Conservation (phyloP, 2,329 filamentous ascomycete species). For the Ascochyta clinopodiicola region DNA sequence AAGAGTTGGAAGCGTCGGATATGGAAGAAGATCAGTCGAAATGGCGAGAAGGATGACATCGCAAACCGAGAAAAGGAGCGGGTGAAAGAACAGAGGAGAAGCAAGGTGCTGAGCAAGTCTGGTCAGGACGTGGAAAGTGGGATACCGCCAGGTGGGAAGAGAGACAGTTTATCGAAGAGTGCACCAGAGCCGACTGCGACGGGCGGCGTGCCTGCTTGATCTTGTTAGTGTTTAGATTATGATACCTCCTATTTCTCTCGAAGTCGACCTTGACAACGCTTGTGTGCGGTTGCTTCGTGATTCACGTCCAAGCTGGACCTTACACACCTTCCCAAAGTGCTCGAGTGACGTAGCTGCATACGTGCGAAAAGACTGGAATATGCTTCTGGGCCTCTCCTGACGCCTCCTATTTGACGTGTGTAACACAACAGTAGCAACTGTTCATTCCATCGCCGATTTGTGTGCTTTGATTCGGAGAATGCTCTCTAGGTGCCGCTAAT, state of each 20-base stretch:
- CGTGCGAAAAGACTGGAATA: too few species aligned
- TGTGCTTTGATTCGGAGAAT: not conserved
- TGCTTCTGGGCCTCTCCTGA: too few species aligned
- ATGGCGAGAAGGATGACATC: slow-evolving; percentile 24
- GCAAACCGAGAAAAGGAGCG: slow-evolving; percentile 26
- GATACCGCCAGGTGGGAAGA: slow-evolving; percentile 43
- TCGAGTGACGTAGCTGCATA: too few species aligned
- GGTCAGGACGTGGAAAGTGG: slow-evolving; percentile 47
- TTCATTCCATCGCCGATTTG: too few species aligned
- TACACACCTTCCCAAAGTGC: too few species aligned
- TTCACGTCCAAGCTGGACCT: too few species aligned
- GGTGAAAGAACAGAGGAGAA: slow-evolving; percentile 32
- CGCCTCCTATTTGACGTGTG: too few species aligned
- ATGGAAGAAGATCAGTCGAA: slow-evolving; percentile 34
- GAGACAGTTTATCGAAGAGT: slow-evolving; percentile 24
- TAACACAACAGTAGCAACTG: too few species aligned
- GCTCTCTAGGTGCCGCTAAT: not conserved
- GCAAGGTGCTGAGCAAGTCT: slow-evolving; percentile 38
- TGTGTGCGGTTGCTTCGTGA: not conserved
- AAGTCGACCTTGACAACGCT: not conserved
- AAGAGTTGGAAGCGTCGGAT: slow-evolving; percentile 41
- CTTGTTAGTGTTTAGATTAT: not conserved
- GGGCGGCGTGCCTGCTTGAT: not conserved
- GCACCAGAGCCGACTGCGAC: not conserved
- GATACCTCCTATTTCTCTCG: slow-evolving; percentile 6